Conservation (phyloP, 306 rosid genomes). For the Prunus mongolica region DNA sequence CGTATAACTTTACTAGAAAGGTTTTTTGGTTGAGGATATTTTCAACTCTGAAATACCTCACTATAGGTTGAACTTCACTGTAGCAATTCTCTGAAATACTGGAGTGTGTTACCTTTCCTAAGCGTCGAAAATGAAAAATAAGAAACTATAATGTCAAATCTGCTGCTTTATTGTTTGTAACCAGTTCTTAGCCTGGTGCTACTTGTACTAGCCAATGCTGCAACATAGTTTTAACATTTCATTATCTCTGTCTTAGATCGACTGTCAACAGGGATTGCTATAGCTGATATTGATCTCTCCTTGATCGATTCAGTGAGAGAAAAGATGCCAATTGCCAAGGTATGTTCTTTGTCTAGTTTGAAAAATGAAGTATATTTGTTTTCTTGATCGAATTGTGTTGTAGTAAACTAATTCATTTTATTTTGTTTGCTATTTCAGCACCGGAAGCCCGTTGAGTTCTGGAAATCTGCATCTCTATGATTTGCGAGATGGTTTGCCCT, state of each 20-base stretch:
- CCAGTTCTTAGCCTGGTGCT: background rate
- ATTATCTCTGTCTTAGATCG: conserved; percentile 55
- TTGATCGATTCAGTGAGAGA: conserved; percentile 67
- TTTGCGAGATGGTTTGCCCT: conserved; percentile 10
- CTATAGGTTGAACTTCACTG: background rate
- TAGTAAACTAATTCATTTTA: background rate
- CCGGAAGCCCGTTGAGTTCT: conserved; percentile 74
- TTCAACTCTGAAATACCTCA: background rate
- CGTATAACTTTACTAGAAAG: background rate
- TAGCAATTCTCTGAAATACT: background rate
- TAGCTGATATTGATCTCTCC: conserved; percentile 82
- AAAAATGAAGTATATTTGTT: background rate
- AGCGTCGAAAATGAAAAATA: background rate
- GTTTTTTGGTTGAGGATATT: background rate
- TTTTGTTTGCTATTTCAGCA: conserved; percentile 53
- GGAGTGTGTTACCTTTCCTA: background rate
- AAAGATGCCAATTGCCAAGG: conserved; percentile 87
- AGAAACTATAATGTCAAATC: background rate
- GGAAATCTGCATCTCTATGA: conserved; percentile 65
- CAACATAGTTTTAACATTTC: conserved; percentile 11
- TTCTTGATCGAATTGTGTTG: background rate
- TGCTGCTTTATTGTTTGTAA: background rate
- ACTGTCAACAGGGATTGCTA: conserved; percentile 66
- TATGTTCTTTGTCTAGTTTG: conserved; percentile 20
- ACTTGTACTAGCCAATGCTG: background rate